phyloP scores from a whole-genome alignment of 306 rosid genomes.

The Ormosia semicastrata region DNA sequence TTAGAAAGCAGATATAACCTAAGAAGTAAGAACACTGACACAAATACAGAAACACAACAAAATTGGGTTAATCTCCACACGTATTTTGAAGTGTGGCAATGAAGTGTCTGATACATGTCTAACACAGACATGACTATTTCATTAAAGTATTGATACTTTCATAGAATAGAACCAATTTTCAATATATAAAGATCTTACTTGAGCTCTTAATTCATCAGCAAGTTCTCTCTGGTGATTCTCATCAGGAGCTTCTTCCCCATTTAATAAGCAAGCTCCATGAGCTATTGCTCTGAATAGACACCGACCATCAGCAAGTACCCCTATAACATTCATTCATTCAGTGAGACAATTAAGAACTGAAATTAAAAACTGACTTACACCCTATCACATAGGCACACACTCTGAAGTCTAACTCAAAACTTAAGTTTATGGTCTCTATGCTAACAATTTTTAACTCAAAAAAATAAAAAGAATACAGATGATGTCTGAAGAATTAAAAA shows the following conservation, averaged over 20 bases:
- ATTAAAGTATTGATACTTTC: too few relatives aligned
- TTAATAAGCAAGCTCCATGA: slow-evolving; percentile 80
- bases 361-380: background rate
- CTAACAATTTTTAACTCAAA: background rate
- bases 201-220: slow-evolving; percentile 91
- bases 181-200: slow-evolving; percentile 38
- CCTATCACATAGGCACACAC: too few relatives aligned
- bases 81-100: background rate
- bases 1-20: too few relatives aligned
- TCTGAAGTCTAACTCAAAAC: background rate
- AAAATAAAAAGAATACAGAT: too few relatives aligned
- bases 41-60: too few relatives aligned
- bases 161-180: too few relatives aligned
- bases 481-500: too few relatives aligned
- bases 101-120: too few relatives aligned
- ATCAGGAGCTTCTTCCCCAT: slow-evolving; percentile 88
- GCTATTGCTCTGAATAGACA: slow-evolving; percentile 90
- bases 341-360: background rate
- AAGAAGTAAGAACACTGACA: background rate
- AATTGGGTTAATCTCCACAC: background rate
- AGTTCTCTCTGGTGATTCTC: slow-evolving; percentile 77
- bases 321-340: slow-evolving; percentile 37
- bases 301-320: slow-evolving; percentile 88
- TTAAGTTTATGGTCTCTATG: background rate
- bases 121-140: too few relatives aligned